Evolutionary conservation across 192 early-diverging fungal species (phyloP), one percentile per base, ranked within the genome.

Genomic region (Backusella mclennaniae): DNA sequence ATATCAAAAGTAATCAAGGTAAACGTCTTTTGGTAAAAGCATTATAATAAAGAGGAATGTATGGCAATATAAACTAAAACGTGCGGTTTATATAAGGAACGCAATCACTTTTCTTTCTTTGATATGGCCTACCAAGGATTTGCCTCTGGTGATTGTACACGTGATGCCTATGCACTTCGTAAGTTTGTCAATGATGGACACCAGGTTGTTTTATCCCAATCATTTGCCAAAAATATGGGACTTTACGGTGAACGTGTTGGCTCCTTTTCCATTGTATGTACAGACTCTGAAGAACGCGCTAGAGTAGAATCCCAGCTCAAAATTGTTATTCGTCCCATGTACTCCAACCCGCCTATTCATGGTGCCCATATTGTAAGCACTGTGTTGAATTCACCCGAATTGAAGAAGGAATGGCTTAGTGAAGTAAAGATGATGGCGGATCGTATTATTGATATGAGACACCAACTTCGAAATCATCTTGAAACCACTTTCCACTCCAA

Each of bases 121-220:
- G 98, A 99, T 81, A 96, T 96, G 94, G 98, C 98, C n/a, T 99
- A 99, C 89, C 97, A 98, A 89, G 97, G 98, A 39, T 99, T 99
- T 81, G 98, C 97, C 19, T 97, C 96, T 9, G 98, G 98, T 69
- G 87, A 93, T 81, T 90, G 90, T 44, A 85, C 89, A 85, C 86
- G 87, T 76, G 98, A 99, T 82, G 96, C 98, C 8, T 94, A 93
- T 75, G 96, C 97, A 66, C 82, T 99, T 76, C 95, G 98, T 74
- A 87, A 93, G 77, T 99, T 99, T 86, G 93, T 96, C n/a, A 84
- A 79, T 21, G 84, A 85, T 21, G 95, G 92, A n/a, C 89, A 92
- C 83, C 87, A 85, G 17, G 84, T 99, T 23, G 84, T 94, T 23
- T 86, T 98, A 63, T 86, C 96, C n/a, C 98, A 99, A 91, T 95